Evolutionary conservation across 148 eudicot species (phyloP), one percentile per base, ranked within the genome.

Genomic region (Cornus florida): DNA sequence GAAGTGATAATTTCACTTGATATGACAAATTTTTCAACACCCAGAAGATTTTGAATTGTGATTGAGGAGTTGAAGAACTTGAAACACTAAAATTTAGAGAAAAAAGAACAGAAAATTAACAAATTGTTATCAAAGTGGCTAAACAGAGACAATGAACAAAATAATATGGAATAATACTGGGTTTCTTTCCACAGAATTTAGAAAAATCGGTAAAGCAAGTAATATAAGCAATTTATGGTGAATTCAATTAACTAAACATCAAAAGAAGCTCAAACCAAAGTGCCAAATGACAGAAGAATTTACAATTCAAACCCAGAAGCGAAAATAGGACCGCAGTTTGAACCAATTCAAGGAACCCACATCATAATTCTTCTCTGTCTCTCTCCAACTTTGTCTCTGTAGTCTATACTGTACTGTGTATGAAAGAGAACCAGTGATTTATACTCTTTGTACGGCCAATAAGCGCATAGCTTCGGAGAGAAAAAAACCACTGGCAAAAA

Each of bases 361-460:
- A 60, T 48, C 32, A 23, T 4, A 39, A 67, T 50, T 41, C 35
- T 31, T 11, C 70, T 38, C 19, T 67, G 0, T 31, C 76, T 56
- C 62, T 76, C 71, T 76, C 78, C 65, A 60, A 60, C 53, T 20
- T 24, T 35, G 50, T 39, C 53, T 19, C 69, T 62, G 57, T 38
- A 1, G 28, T 28, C 28, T 28, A 13, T 12, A 19, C 17, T 20
- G 24, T n/a, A 20, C 6, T 22, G 24, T 7, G 69, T 5, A 35
- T 39, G 20, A 38, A 66, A 64, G 56, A 7, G 71, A 24, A 43
- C 28, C 67, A 28, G 14, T 7, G 35, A 14, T 62, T 62, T 19
- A 62, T 62, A 62, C 66, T 60, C 22, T 62, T 0, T 62, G 66
- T 17, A 57, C 64, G 23, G 66, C 23, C 66, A 62, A 20, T 43